Conservation (phyloP, 352 stramenopile species). For the Phytopythium mirpurense region DNA sequence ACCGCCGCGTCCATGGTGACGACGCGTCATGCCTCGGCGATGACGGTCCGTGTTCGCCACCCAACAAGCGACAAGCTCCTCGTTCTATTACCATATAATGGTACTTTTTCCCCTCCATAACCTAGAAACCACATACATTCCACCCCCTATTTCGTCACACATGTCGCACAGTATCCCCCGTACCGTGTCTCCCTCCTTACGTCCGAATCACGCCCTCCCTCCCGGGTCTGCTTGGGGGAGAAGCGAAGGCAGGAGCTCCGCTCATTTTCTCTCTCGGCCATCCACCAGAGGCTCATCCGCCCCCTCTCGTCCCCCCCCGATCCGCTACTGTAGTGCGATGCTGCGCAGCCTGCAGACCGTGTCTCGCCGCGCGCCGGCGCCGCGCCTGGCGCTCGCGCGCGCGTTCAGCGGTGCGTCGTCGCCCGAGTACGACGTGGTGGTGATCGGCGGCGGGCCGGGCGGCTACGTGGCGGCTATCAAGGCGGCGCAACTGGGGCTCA, state of each 20-base stretch:
- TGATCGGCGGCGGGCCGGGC: conserved; percentile 95
- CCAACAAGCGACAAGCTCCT: no score
- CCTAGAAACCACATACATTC: no score
- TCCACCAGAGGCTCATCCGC: not conserved
- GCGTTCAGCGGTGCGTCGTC: conserved; percentile 41
- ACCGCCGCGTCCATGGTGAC: no score
- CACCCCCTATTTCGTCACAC: no score
- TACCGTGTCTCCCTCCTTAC: not conserved
- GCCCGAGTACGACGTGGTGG: conserved; percentile 78
- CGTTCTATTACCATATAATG: no score
- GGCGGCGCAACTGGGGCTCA: conserved; percentile 95
- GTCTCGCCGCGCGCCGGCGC: conserved; percentile 28
- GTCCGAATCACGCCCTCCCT: no score
- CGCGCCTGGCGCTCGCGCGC: conserved; percentile 20
- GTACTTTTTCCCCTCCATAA: no score
- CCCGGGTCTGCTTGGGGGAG: conserved; percentile 1
- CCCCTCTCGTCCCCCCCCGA: not conserved
- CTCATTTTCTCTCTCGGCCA: conserved; percentile 8
- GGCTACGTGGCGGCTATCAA: conserved; percentile 99
- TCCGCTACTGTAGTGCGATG: not conserved
- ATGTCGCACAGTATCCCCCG: not conserved
- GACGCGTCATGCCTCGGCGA: no score
- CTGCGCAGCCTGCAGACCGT: conserved; percentile 26
- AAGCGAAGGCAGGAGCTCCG: not conserved
- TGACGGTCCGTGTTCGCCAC: no score